Evolutionary conservation across 2,329 filamentous ascomycete species (phyloP), one percentile per base, ranked within the genome.

Genomic region (Rutstroemia sp.): DNA sequence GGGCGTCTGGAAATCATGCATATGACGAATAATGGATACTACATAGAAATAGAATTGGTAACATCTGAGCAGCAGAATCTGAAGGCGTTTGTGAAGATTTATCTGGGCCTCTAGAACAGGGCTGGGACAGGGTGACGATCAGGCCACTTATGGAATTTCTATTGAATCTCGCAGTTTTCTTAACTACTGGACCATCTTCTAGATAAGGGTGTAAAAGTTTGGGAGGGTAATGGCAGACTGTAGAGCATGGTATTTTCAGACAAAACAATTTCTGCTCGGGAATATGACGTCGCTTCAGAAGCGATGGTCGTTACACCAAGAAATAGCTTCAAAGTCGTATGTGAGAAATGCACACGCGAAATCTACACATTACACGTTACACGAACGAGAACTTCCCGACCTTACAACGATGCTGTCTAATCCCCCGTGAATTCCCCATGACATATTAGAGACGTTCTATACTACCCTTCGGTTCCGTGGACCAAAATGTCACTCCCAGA

Each of bases 1-100:
- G 56, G 61, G 56, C 61, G 60, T 50, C 57, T 57, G 14, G 34
- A 52, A 54, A 53, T 27, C 55, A 47, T 47, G 10, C 21, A 54
- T 58, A 23, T 46, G 58, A 65, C 52, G 63, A 64, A 60, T 64
- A 63, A 66, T 65, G 64, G 57, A 63, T 44, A 62, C 58, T 41
- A 9, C 30, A 34, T 34, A 34, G 30, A 34, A 34, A 34, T 61
- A 64, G 60, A 63, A 47, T 23, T 23, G 44, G 23, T 47, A 47
- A 25, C 23, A 14, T 47, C 25, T 47, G 19, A 23, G 44, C 21
- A 30, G 44, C 23, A 47, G 30, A 47, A 47, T 27, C 16, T 16
- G 21, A 14, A 5, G 9, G 16, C 14, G 12, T 47, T 47, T 34
- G 30, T 12, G 12, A 34, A 10, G 30, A 34, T 14, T 34, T 34